Evolutionary conservation across 495 filamentous ascomycete species (phyloP).

Genomic region (Penicillium maclennaniae): DNA sequence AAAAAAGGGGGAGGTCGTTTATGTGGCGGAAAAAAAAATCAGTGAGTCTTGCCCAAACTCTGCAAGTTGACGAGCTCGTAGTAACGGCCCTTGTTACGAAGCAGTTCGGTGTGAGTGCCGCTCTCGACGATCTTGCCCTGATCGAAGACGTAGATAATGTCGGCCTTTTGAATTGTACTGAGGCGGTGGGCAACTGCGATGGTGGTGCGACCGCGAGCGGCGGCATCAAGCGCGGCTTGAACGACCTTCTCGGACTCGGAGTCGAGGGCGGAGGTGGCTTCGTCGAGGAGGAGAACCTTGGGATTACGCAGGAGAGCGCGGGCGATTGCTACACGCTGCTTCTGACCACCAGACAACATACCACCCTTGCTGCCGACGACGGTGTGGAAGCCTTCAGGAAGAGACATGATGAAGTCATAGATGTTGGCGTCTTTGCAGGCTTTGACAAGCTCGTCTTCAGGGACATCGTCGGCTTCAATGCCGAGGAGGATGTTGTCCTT

Average conservation of each 20-base stretch:
- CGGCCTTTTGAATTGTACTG: constrained; percentile 77
- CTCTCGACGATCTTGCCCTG: constrained; percentile 68
- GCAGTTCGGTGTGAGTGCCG: constrained; percentile 66
- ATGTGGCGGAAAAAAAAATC: background rate
- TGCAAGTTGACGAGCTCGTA: constrained; percentile 75
- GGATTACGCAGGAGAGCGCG: constrained; percentile 69
- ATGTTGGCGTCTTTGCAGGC: constrained; percentile 89
- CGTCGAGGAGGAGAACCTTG: constrained; percentile 70
- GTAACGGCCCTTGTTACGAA: constrained; percentile 66
- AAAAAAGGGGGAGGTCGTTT: background rate
- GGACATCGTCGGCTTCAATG: constrained; percentile 55
- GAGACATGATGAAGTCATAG: constrained; percentile 80
- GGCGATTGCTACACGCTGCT: constrained; percentile 76
- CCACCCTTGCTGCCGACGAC: constrained; percentile 72
- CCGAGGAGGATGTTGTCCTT: constrained; percentile 79
- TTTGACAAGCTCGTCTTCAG: constrained; percentile 65
- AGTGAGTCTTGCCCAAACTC: constrained; percentile 61
- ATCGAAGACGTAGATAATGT: constrained; percentile 81
- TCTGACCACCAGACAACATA: constrained; percentile 78
- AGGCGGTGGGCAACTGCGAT: constrained; percentile 76
- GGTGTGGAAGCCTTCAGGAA: constrained; percentile 72
- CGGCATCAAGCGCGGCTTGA: constrained; percentile 72
- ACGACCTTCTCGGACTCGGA: constrained; percentile 80
- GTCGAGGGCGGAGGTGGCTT: constrained; percentile 79
- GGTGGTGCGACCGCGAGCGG: constrained; percentile 70